Percentiles rank a stretch among this genome's conserved stretches.
phyloP scores from a whole-genome alignment of 2,329 filamentous ascomycete genomes.

The Bertia moriformis region DNA sequence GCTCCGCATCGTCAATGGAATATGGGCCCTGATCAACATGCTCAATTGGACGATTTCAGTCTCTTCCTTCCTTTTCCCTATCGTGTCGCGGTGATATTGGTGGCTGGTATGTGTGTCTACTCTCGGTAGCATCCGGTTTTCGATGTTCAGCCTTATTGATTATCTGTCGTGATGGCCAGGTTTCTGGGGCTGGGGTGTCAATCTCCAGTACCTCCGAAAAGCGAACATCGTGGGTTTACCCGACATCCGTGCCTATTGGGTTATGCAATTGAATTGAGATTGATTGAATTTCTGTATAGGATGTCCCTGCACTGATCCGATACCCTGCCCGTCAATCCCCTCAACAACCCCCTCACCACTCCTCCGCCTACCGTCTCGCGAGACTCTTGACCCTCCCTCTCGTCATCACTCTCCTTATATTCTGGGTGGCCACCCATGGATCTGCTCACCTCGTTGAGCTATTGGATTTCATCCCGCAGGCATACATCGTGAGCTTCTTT shows the following conservation, averaged over 20 bases:
- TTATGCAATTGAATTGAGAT: too few species aligned
- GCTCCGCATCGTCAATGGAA: neutral
- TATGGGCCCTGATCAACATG: conserved; percentile 1
- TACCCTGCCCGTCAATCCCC: neutral
- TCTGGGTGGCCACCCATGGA: neutral
- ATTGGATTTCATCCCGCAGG: neutral
- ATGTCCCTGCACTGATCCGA: neutral
- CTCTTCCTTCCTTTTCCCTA: neutral
- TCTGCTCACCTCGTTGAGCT: neutral
- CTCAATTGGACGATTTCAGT: conserved; percentile 1
- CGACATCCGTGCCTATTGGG: too few species aligned
- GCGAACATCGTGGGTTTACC: neutral
- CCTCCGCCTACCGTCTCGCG: neutral
- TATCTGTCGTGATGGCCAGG: neutral
- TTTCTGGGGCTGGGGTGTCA: neutral
- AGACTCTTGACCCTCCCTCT: neutral
- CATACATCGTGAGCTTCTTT: neutral
- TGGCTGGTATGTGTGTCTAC: neutral
- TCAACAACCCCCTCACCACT: neutral
- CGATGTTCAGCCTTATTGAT: too few species aligned
- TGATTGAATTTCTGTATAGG: neutral
- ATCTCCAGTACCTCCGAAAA: neutral
- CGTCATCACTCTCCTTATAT: neutral
- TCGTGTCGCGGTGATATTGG: neutral
- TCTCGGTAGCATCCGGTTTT: neutral